A percentile compares a stretch with the other conserved stretches of the same genome.
Evolutionary conservation across 225 moss, liverwort and hornwort genomes (phyloP).

Genomic region (Rhytidiadelphus loreus): DNA sequence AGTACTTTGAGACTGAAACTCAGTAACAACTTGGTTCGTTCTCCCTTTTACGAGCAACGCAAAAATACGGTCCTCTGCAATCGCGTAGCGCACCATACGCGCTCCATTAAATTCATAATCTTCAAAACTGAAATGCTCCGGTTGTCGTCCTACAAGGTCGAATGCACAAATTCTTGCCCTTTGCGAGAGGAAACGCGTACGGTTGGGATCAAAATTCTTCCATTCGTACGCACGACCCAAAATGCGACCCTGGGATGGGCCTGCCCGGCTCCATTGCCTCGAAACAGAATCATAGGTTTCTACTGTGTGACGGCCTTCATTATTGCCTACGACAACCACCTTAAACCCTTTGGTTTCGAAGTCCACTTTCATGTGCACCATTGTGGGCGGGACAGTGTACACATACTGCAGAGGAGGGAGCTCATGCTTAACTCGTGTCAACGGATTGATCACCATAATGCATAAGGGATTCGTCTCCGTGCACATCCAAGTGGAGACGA

Average conservation of each 20-base stretch:
- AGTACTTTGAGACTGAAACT: neutral
- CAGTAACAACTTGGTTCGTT: neutral
- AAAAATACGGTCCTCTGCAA: neutral
- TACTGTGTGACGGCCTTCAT: neutral
- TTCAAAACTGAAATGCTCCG: neutral
- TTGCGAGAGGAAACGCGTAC: neutral
- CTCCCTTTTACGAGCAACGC: neutral
- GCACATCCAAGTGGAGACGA: neutral
- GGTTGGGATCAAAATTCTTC: neutral
- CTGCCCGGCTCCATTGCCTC: neutral
- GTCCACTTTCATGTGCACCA: neutral
- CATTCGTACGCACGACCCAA: neutral
- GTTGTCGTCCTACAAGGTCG: neutral
- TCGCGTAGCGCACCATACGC: neutral
- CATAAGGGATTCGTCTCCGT: neutral
- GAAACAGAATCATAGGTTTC: neutral
- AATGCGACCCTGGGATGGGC: neutral
- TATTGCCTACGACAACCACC: neutral
- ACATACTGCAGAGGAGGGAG: neutral
- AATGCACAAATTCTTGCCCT: neutral
- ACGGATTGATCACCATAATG: neutral
- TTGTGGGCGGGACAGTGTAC: neutral
- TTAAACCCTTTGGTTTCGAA: neutral
- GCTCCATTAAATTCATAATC: neutral
- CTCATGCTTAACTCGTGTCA: neutral